Evolutionary conservation across 2,329 filamentous ascomycete genomes (phyloP), one percentile per base, ranked within the genome.

Genomic region (Paecilomyces dactylethromorphus): DNA sequence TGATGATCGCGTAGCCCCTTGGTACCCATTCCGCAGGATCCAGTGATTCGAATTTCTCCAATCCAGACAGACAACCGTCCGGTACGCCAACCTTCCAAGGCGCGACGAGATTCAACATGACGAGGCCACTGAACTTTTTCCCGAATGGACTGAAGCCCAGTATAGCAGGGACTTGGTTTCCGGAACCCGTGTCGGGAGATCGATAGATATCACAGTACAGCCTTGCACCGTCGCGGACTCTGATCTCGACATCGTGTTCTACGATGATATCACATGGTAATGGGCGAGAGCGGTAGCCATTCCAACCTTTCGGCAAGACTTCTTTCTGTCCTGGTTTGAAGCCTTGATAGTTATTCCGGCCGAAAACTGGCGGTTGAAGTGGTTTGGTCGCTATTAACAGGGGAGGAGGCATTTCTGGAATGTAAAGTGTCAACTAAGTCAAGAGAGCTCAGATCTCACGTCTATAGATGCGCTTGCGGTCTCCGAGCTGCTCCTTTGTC

Each of bases 181-280:
- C 58, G 29, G 67, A 64, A 1, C 74, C 66, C 0, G 78, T n/a
- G n/a, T n/a, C n/a, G n/a, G n/a, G n/a, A n/a, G n/a, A 78, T 5
- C 79, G 70, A 61, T 78, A 81, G 33, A 81, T 70, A 54, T 81
- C 79, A 8, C 69, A 69, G 61, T 79, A 80, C 0, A 81, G 67
- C 0, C 66, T 66, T 11, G 60, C 66, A 21, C 79, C 78, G 60
- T 81, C 78, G 53, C 77, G 71, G 1, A 79, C 69, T 3, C 66
- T 64, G 45, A 81, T 76, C 39, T 74, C 72, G 31, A 80, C 73
- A 63, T 81, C 78, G 58, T 79, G 76, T 5, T 80, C 76, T n/a
- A 79, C 64, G 1, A 65, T 67, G 51, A 81, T 79, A 53, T 77
- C 72, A 54, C 67, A 72, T 54, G 66, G 63, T 13, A 76, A 64